Conservation (phyloP, 306 rosid genomes). For the Prunus davidiana region DNA sequence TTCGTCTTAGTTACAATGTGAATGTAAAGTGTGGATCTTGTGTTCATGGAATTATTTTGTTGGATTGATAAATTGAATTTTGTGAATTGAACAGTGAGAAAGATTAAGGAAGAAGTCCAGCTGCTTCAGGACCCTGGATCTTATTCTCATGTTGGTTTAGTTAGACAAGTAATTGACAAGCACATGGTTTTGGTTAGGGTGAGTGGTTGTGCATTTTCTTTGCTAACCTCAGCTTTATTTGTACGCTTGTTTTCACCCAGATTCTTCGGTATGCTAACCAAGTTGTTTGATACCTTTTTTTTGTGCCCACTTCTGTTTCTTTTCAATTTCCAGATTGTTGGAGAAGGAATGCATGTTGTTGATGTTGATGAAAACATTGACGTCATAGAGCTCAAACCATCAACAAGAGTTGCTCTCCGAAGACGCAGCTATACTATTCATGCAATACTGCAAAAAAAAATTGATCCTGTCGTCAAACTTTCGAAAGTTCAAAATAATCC, state of each 20-base stretch:
- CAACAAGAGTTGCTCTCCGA: constrained; percentile 90
- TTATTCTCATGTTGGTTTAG: constrained; percentile 92
- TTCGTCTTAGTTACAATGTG: background rate
- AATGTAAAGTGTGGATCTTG: background rate
- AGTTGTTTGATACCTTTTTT: background rate
- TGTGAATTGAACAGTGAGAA: constrained; percentile 60
- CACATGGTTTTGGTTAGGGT: constrained; percentile 92
- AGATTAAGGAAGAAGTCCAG: constrained; percentile 90
- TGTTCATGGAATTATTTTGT: background rate
- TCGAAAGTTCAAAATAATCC: constrained; percentile 98
- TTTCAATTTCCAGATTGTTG: constrained; percentile 57
- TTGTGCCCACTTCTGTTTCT: background rate
- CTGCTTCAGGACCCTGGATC: constrained; percentile 95
- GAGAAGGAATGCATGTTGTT: constrained; percentile 88
- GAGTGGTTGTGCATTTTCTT: constrained; percentile 5
- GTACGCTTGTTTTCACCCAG: background rate
- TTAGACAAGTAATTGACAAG: constrained; percentile 90
- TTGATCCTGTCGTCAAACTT: constrained; percentile 86
- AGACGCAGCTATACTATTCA: constrained; percentile 83
- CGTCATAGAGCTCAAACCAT: constrained; percentile 83
- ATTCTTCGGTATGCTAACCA: background rate
- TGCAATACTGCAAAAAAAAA: constrained; percentile 81
- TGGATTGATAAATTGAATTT: background rate
- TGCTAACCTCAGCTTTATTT: too few relatives aligned
- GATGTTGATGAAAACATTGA: constrained; percentile 86